Conservation (phyloP, 2,329 filamentous ascomycete genomes). For the Pestalotiopsis sp. region DNA sequence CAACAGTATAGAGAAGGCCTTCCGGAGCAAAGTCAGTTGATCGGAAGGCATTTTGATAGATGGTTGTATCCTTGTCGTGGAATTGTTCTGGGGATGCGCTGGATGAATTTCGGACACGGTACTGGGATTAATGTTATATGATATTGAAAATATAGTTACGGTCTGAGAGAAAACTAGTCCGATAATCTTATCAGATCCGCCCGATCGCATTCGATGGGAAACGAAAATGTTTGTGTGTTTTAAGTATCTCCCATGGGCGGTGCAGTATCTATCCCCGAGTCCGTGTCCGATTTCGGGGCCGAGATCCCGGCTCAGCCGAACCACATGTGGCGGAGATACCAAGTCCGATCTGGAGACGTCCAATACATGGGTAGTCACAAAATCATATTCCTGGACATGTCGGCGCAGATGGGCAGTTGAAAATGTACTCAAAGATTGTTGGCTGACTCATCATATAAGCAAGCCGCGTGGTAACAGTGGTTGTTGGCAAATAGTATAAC, state of each 20-base stretch:
- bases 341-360: background rate
- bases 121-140: background rate
- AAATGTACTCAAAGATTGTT: no score
- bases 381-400: background rate
- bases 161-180: background rate
- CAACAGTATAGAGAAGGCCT: background rate
- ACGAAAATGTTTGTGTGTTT: no score
- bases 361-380: background rate
- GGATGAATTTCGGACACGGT: no score
- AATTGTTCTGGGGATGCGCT: background rate
- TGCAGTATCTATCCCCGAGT: background rate
- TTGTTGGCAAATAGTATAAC: no score
- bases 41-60: background rate
- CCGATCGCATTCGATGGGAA: no score
- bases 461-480: no score
- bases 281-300: background rate
- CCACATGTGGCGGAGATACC: background rate
- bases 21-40: background rate
- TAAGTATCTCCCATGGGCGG: no score
- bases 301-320: background rate
- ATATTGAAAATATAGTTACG: no score
- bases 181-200: background rate
- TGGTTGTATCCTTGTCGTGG: background rate
- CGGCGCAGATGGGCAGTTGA: no score
- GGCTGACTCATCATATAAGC: no score